Conservation (phyloP, 2,329 filamentous ascomycete species). For the Aphanocladium album region DNA sequence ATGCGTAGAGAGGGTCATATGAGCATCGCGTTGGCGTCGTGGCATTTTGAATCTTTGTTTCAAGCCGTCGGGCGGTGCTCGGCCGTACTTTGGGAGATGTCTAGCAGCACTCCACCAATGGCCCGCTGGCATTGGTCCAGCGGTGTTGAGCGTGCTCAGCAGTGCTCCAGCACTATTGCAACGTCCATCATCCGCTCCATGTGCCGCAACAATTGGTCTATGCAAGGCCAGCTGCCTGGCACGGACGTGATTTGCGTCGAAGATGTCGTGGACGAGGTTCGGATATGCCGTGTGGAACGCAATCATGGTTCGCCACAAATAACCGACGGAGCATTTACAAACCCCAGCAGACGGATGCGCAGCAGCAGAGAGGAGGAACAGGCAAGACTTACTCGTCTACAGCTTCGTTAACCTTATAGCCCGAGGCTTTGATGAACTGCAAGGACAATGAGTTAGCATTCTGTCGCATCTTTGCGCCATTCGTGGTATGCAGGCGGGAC, state of each 20-base stretch:
- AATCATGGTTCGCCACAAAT: background rate
- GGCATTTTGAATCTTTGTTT: constrained; percentile 21
- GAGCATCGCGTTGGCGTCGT: constrained; percentile 4
- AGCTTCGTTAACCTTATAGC: constrained; percentile 49
- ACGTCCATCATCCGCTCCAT: background rate
- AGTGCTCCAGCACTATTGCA: constrained; percentile 1
- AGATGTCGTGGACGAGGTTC: background rate
- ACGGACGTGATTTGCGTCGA: background rate
- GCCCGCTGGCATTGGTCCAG: constrained; percentile 17
- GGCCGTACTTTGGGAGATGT: constrained; percentile 30
- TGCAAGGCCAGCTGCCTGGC: background rate
- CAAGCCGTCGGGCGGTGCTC: constrained; percentile 32
- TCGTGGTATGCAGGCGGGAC: background rate
- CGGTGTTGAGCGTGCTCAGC: background rate
- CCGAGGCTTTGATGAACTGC: constrained; percentile 44
- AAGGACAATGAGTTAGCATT: constrained; percentile 5
- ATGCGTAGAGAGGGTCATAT: background rate
- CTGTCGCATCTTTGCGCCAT: background rate
- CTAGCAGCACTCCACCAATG: constrained; percentile 29
- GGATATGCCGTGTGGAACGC: background rate
- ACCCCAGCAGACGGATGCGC: background rate
- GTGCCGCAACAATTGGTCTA: background rate
- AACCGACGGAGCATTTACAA: background rate
- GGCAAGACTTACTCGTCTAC: constrained; percentile 51
- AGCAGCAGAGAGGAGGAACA: background rate